phyloP scores from a whole-genome alignment of 2,329 filamentous ascomycete genomes.

The Fusarium napiforme region DNA sequence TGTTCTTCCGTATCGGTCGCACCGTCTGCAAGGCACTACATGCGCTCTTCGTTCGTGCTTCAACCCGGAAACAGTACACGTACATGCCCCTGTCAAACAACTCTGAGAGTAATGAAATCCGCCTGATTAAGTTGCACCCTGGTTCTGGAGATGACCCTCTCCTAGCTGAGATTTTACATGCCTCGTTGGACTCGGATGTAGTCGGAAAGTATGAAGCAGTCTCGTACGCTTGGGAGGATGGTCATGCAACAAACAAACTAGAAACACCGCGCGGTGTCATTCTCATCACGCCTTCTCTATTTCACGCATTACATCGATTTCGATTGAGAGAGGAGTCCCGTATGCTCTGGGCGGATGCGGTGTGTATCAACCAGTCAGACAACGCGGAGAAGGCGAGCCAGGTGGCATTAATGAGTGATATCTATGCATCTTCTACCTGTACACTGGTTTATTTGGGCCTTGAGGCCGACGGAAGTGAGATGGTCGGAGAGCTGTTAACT shows the following conservation, averaged over 20 bases:
- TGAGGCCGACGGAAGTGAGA: neutral
- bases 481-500: accelerated
- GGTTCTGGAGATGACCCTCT: neutral
- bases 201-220: neutral
- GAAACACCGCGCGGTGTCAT: neutral
- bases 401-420: neutral
- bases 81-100: neutral
- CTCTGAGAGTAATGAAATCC: neutral
- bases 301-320: neutral
- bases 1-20: neutral
- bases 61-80: neutral
- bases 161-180: neutral
- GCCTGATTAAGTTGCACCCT: neutral
- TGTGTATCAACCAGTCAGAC: neutral
- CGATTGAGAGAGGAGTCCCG: accelerated
- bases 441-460: neutral
- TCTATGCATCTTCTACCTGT: neutral
- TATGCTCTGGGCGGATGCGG: neutral
- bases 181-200: neutral
- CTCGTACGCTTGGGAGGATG: neutral
- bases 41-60: neutral
- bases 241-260: neutral
- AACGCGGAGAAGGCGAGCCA: neutral
- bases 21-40: accelerated
- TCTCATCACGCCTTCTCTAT: neutral